Evolutionary conservation across 176 grass and related monocot genomes (phyloP).

Genomic region (Hsuehochloa calcarea): DNA sequence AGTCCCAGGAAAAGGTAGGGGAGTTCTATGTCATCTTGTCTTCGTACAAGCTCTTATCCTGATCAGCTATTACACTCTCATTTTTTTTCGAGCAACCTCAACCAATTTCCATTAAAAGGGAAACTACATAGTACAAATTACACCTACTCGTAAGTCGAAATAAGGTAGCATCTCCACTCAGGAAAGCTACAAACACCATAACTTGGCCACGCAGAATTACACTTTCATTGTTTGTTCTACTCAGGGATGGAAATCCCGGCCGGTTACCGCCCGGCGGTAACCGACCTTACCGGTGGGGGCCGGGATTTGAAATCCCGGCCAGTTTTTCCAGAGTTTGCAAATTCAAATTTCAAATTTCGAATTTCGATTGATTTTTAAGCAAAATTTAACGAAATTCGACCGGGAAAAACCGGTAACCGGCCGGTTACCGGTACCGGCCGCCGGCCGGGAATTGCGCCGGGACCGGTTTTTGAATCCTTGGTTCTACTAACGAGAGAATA

Average conservation of each 20-base stretch:
- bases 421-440: too few relatives aligned
- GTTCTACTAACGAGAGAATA: constrained; percentile 2
- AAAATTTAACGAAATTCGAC: too few relatives aligned
- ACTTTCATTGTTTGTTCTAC: constrained; percentile 15
- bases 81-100: neutral
- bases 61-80: neutral
- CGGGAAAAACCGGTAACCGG: too few relatives aligned
- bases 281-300: too few relatives aligned
- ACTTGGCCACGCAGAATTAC: neutral
- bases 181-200: neutral
- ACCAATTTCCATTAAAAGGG: neutral
- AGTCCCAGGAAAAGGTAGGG: constrained; percentile 44
- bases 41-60: neutral
- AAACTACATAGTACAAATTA: neutral
- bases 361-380: too few relatives aligned
- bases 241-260: too few relatives aligned
- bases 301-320: too few relatives aligned
- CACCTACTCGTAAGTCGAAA: neutral
- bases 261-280: too few relatives aligned
- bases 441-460: too few relatives aligned
- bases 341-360: too few relatives aligned
- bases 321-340: too few relatives aligned
- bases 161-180: neutral
- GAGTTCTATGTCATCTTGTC: neutral
- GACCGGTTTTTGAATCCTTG: too few relatives aligned